Percentiles rank a stretch among this genome's conserved stretches.
Evolutionary conservation across 2,329 filamentous ascomycete genomes (phyloP).

Genomic region (Aspergillus puulaauensis): DNA sequence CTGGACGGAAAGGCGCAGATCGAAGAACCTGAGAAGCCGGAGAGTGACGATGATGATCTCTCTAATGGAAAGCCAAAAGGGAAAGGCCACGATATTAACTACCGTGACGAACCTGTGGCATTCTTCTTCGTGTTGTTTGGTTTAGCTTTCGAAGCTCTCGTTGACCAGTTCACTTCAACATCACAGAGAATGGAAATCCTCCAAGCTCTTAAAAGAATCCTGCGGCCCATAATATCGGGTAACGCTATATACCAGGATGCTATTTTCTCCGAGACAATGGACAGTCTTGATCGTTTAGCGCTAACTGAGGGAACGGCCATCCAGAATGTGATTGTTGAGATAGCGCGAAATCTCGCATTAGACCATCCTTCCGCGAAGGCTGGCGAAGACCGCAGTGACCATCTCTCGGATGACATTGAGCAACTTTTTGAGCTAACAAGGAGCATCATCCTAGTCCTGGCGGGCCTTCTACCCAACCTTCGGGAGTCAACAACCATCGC

Average conservation of each 20-base stretch:
- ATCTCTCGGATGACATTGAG: constrained; percentile 94
- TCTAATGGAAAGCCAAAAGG: constrained; percentile 34
- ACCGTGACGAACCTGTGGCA: constrained; percentile 93
- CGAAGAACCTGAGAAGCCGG: constrained; percentile 28
- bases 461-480: constrained; percentile 77
- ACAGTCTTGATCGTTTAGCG: constrained; percentile 86
- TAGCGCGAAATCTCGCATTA: constrained; percentile 84
- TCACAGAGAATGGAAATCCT: constrained; percentile 86
- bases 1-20: constrained; percentile 72
- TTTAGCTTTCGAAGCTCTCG: constrained; percentile 91
- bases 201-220: constrained; percentile 87
- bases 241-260: constrained; percentile 95
- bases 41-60: constrained; percentile 12
- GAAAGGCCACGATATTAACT: constrained; percentile 83
- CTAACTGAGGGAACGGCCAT: constrained; percentile 87
- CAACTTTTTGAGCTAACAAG: constrained; percentile 95
- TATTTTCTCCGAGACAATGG: constrained; percentile 96
- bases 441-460: constrained; percentile 90
- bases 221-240: constrained; percentile 90
- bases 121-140: constrained; percentile 99
- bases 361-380: constrained; percentile 85
- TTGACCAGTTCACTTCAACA: constrained; percentile 71
- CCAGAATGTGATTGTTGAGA: constrained; percentile 89
- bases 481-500: constrained; percentile 57
- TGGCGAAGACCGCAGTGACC: constrained; percentile 64